Percentiles rank a stretch among this genome's conserved stretches.
phyloP scores from a whole-genome alignment of 176 grass and related monocot species.

The Avena eriantha region DNA sequence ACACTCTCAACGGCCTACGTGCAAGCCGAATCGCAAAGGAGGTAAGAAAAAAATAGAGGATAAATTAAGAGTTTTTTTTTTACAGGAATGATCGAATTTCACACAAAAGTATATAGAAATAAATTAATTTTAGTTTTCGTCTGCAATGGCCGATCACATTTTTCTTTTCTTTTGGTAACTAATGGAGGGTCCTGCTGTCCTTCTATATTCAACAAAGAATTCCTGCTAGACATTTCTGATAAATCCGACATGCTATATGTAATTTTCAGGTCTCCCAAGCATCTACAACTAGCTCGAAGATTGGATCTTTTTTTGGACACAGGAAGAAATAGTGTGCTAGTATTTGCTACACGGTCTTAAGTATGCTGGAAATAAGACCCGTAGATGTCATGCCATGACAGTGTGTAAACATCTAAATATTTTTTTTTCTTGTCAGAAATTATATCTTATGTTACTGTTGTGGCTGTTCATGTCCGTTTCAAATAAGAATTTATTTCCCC shows the following conservation, averaged over 20 bases:
- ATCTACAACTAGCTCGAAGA: neutral
- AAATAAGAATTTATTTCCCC: neutral
- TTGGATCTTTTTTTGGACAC: neutral
- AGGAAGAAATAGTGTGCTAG: neutral
- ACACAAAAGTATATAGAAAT: neutral
- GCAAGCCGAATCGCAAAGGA: neutral
- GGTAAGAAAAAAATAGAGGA: neutral
- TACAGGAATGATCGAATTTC: neutral
- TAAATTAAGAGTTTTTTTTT: neutral
- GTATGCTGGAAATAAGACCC: neutral
- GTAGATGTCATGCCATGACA: neutral
- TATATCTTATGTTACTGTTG: neutral
- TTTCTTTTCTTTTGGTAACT: neutral
- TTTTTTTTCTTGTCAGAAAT: neutral
- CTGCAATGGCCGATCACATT: neutral
- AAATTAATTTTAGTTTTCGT: neutral
- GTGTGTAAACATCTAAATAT: neutral
- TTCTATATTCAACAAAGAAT: neutral
- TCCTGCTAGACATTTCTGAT: neutral
- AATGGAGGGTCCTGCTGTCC: neutral
- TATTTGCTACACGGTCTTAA: neutral
- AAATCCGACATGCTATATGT: neutral
- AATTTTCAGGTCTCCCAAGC: neutral
- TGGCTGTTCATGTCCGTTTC: neutral
- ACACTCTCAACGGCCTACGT: neutral